A percentile compares a stretch with the other conserved stretches of the same genome.
These are phyloP conservation scores for Hypholoma sublateritium DNA, from an alignment of 768 basidiomycete species.

Conservation along the genomic window DNA sequence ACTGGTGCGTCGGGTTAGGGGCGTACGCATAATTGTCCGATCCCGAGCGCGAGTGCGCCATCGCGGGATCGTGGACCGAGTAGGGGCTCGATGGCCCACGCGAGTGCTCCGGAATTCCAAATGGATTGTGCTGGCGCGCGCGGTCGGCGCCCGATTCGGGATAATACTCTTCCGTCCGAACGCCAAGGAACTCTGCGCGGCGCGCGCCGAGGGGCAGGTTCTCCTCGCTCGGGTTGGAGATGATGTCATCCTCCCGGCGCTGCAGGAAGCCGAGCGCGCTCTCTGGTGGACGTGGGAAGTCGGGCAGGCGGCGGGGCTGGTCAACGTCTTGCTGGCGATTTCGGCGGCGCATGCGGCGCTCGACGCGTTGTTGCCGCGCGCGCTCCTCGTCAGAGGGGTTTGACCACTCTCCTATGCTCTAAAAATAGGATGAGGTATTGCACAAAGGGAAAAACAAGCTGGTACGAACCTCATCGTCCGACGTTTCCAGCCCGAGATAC, in stretches of 20 bases:
- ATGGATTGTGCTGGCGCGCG: conserved; percentile 9
- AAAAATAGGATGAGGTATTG: conserved; percentile 13
- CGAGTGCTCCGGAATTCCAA: conserved; percentile 60
- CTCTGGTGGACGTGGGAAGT: conserved; percentile 77
- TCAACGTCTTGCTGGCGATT: conserved; percentile 46
- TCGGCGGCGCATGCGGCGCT: conserved; percentile 59
- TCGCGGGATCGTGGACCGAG: conserved; percentile 59
- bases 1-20: conserved; percentile 15
- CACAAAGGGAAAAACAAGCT: not conserved
- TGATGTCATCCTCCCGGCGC: conserved; percentile 56
- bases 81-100: conserved; percentile 62
- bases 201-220: conserved; percentile 32
- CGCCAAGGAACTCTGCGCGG: conserved; percentile 43
- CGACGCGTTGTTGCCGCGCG: conserved; percentile 64
- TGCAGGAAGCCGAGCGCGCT: conserved; percentile 42
- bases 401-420: conserved; percentile 89
- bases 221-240: conserved; percentile 89
- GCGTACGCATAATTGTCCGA: conserved; percentile 31
- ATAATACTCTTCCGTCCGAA: conserved; percentile 43
- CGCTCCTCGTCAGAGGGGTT: conserved; percentile 91
- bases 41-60: conserved; percentile 62
- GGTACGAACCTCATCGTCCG: conserved; percentile 67
- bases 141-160: conserved; percentile 42
- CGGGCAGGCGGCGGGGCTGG: conserved; percentile 70
- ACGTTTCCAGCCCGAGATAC: conserved; percentile 44